Percentiles rank a stretch among this genome's conserved stretches.
Conservation (phyloP, 176 grass and related monocot species). For the Carex myosuroides region DNA sequence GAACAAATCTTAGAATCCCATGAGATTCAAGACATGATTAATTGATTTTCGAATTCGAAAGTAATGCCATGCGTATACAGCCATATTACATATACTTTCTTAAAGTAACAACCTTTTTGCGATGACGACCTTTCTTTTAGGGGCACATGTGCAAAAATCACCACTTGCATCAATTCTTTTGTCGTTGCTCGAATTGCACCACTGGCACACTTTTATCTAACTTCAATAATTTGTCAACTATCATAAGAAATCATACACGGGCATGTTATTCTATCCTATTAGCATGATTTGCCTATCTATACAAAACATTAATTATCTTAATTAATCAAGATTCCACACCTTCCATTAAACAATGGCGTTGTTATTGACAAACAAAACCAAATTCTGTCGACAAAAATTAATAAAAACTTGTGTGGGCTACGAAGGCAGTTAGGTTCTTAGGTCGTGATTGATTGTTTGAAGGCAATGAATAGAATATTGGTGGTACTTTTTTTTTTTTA, state of each 20-base stretch:
- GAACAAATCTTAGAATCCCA: neutral
- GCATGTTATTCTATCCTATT: constrained; percentile 13
- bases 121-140: neutral
- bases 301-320: neutral
- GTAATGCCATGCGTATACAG: neutral
- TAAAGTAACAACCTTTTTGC: neutral
- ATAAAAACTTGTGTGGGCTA: neutral
- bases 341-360: neutral
- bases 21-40: neutral
- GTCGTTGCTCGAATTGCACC: constrained; percentile 1
- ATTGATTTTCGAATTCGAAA: neutral
- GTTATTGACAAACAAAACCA: constrained; percentile 4
- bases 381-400: neutral
- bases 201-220: neutral
- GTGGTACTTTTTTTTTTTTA: neutral
- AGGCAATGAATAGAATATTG: neutral
- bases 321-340: neutral
- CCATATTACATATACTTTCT: constrained; percentile 3
- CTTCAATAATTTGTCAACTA: constrained; percentile 18
- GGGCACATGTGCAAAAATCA: neutral
- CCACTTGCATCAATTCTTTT: neutral
- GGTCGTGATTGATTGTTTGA: neutral
- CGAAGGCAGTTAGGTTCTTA: neutral
- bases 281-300: constrained; percentile 5
- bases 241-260: neutral